Base-by-base conservation (phyloP, 164 flowering plant species). In the Brasenia schreberi region DNA sequence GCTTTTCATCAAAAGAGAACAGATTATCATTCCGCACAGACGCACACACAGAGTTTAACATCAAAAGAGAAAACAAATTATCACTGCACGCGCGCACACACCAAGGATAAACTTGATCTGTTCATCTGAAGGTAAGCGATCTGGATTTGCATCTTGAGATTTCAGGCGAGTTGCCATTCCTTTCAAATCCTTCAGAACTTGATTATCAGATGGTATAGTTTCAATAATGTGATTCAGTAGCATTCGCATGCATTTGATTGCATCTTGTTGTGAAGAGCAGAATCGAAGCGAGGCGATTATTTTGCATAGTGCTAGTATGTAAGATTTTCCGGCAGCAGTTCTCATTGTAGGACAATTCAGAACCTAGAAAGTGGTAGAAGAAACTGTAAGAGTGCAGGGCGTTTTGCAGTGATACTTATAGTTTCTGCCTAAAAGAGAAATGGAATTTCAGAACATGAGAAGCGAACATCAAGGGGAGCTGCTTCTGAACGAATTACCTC, bases 261-360 rank as follows among this genome's bases (percentile, higher is more conserved):
- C 82, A 42, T 64, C 85, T 79, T 87, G 89, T 74, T 90, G 94
- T 39, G 89, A 77, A 18, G 68, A 58, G 19, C 83, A 82, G 63
- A 90, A 87, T 65, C 80, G 76, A 66, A 95, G 82, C 71, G 79
- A 64, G 6, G 79, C 87, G 58, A 80, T 82, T 64, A 84, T 70
- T 79, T 73, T 90, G 73, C 91, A 88, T 52, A 95, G 66, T 44
- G 92, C 91, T 59, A 81, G 69, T 19, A 88, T 62, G 66, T 87
- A 95, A 59, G 97, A 68, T 77, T 77, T 88, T 74, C 84, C 94
- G 19, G 97, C 96, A 65, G 91, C 69, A 63, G 92, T 81, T 80
- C 90, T 92, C 84, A 85, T 95, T 27, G n/a, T 63, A 19, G 64
- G 80, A 69, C 82, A 88, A 69, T 81, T 76, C 66, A 73, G 76